These are phyloP conservation scores for Gautieria morchelliformis DNA, from an alignment of 768 basidiomycete species.

Conservation along the genomic window DNA sequence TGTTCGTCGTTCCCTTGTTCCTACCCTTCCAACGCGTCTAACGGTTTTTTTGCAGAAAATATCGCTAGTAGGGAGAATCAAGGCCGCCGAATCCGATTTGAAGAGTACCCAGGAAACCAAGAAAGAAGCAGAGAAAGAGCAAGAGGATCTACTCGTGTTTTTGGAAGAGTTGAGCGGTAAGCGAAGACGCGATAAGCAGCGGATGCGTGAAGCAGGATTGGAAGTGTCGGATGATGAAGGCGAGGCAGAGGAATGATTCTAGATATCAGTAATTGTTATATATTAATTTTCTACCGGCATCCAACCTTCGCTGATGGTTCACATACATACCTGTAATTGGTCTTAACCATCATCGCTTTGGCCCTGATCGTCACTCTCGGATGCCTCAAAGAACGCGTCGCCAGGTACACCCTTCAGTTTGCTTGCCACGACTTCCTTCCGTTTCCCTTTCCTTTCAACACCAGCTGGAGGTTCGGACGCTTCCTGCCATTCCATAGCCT, in stretches of 20 bases:
- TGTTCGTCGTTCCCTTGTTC: constrained; percentile 19
- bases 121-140: constrained; percentile 87
- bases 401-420: neutral
- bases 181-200: constrained; percentile 71
- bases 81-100: constrained; percentile 38
- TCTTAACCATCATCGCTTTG: neutral
- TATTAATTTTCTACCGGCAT: no score
- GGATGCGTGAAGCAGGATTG: constrained; percentile 61
- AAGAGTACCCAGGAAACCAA: constrained; percentile 49
- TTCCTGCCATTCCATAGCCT: neutral
- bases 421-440: neutral
- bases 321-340: neutral
- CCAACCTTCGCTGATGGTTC: neutral
- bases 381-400: constrained; percentile 6
- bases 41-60: constrained; percentile 26
- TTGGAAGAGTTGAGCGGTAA: constrained; percentile 88
- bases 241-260: constrained; percentile 38
- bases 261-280: neutral
- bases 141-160: constrained; percentile 89
- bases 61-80: constrained; percentile 37
- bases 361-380: neutral
- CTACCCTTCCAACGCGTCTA: neutral
- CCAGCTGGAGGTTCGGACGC: neutral
- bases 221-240: constrained; percentile 95
- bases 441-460: neutral